phyloP scores from a whole-genome alignment of 1,139 yeast species.

The Yamadazyma triangularis region DNA sequence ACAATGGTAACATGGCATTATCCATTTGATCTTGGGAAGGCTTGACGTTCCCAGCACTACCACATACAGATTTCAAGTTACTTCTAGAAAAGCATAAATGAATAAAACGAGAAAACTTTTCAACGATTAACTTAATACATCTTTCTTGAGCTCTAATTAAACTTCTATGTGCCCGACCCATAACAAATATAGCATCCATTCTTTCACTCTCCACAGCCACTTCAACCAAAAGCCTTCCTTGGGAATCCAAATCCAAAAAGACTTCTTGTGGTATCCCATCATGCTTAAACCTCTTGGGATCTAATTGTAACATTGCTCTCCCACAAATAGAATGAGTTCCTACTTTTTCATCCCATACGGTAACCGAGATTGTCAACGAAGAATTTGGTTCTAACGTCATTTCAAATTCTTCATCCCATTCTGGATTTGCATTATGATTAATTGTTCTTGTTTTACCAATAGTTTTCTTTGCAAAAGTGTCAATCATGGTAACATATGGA shows the following conservation, averaged over 20 bases:
- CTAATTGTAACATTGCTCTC: slow-evolving; percentile 56
- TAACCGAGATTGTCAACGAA: slow-evolving; percentile 44
- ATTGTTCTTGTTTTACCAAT: slow-evolving; percentile 72
- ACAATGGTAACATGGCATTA: slow-evolving; percentile 69
- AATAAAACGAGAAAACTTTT: slow-evolving; percentile 47
- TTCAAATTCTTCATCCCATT: slow-evolving; percentile 89
- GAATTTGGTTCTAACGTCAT: slow-evolving; percentile 42
- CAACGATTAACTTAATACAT: slow-evolving; percentile 62
- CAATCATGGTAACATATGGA: slow-evolving; percentile 67
- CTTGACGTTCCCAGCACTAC: slow-evolving; percentile 39
- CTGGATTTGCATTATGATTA: slow-evolving; percentile 61
- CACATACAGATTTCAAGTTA: slow-evolving; percentile 51
- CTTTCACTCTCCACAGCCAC: slow-evolving; percentile 76
- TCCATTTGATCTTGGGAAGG: slow-evolving; percentile 56
- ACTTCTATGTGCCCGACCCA: slow-evolving; percentile 72
- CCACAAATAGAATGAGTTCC: slow-evolving; percentile 69
- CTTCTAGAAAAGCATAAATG: slow-evolving; percentile 37
- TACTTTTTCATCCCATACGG: slow-evolving; percentile 70
- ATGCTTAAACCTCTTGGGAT: slow-evolving; percentile 60
- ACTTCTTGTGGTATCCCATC: slow-evolving; percentile 67
- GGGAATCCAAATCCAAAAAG: slow-evolving; percentile 60
- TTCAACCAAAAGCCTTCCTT: slow-evolving; percentile 60
- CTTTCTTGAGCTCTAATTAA: slow-evolving; percentile 60
- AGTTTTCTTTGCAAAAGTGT: slow-evolving; percentile 51
- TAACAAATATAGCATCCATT: slow-evolving; percentile 69